These are phyloP conservation scores for Cyberlindnera misumaiensis DNA, from an alignment of 805 yeast species.

Conservation along the genomic window DNA sequence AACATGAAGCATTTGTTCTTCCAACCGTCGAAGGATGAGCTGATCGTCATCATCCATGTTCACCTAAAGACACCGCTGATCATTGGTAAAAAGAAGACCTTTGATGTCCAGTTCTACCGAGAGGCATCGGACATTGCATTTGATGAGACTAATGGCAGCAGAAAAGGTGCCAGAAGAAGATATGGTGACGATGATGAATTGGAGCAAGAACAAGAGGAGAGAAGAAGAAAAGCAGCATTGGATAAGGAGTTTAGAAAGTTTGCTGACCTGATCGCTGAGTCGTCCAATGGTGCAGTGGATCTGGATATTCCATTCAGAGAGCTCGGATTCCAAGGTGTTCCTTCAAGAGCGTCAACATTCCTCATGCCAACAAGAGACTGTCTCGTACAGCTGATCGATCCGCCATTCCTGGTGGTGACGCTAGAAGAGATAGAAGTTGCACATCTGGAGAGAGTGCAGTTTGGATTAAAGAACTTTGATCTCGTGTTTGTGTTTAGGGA, in stretches of 20 bases:
- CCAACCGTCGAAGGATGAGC: constrained; percentile 94
- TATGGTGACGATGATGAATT: constrained; percentile 98
- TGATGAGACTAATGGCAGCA: constrained; percentile 94
- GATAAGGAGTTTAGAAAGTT: constrained; percentile 88
- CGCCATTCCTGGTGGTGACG: constrained; percentile 90
- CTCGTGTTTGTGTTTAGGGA: constrained; percentile 95
- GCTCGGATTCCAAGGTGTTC: constrained; percentile 96
- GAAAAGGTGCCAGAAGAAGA: constrained; percentile 49
- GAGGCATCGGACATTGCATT: constrained; percentile 95
- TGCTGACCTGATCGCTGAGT: constrained; percentile 86
- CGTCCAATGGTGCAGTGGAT: constrained; percentile 75
- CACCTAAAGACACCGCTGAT: constrained; percentile 89
- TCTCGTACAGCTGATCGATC: constrained; percentile 86
- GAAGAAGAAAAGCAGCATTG: constrained; percentile 81
- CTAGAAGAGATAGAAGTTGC: constrained; percentile 90
- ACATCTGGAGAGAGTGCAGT: constrained; percentile 93
- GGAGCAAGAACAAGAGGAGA: constrained; percentile 97
- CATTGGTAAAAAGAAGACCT: constrained; percentile 93
- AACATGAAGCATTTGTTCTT: constrained; percentile 91
- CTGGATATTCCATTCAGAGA: constrained; percentile 94
- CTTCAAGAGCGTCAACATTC: constrained; percentile 86
- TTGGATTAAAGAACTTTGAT: constrained; percentile 94
- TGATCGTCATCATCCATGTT: constrained; percentile 86
- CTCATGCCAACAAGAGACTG: constrained; percentile 98
- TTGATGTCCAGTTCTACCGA: constrained; percentile 91